Conservation (phyloP, 192 early-diverging fungal species). For the Backusella westeae region DNA sequence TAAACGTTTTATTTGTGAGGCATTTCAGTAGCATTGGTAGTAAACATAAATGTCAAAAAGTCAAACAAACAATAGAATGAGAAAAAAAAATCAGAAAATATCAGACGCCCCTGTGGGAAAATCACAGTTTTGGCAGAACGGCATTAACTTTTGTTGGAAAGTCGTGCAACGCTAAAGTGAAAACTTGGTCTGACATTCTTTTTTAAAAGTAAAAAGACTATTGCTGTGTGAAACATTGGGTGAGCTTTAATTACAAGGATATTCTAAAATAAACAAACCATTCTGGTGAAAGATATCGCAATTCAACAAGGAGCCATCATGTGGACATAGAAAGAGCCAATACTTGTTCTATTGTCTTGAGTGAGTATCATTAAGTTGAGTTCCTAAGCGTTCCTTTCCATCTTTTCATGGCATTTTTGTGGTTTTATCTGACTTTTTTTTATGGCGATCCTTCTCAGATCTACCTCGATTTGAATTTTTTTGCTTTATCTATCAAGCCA, state of each 20-base stretch:
- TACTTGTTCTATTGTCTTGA: no score
- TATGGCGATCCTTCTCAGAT: no score
- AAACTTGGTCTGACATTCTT: slow-evolving; percentile 4
- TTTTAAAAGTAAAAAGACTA: neutral
- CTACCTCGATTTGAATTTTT: no score
- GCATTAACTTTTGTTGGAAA: neutral
- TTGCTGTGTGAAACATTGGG: neutral
- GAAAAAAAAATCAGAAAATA: slow-evolving; percentile 1
- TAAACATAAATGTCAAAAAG: neutral
- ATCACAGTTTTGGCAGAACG: slow-evolving; percentile 3
- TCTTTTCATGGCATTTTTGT: no score
- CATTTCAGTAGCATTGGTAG: neutral
- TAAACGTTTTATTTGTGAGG: neutral
- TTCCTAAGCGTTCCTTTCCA: no score
- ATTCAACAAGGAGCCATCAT: neutral
- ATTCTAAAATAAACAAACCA: neutral
- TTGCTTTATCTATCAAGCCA: no score
- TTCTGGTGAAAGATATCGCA: neutral
- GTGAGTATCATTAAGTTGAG: no score
- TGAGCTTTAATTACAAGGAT: neutral
- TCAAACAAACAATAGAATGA: neutral
- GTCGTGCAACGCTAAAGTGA: neutral
- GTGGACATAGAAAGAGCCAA: neutral
- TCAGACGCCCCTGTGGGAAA: neutral
- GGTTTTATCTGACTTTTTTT: no score